Conservation (phyloP, 371 early-diverging fungal genomes). For the Circinella minor region DNA sequence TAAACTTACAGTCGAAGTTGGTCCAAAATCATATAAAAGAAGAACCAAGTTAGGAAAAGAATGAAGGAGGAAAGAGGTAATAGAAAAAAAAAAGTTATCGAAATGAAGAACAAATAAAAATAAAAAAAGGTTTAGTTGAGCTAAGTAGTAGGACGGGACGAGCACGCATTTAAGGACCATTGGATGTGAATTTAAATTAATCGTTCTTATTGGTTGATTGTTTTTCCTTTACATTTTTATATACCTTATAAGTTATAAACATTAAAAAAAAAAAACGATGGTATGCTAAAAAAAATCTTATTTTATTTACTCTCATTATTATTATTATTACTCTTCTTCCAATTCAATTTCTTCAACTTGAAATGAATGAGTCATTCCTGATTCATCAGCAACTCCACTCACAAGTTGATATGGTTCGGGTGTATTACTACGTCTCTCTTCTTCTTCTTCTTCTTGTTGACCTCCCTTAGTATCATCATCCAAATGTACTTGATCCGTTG, state of each 20-base stretch:
- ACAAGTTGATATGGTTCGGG: slow-evolving; percentile 37
- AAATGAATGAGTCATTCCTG: slow-evolving; percentile 40
- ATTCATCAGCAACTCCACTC: slow-evolving; percentile 41
- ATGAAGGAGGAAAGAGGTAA: background rate
- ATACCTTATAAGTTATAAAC: no score
- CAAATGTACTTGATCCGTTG: background rate
- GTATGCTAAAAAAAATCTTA: no score
- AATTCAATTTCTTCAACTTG: slow-evolving; percentile 37
- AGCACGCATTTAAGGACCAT: no score
- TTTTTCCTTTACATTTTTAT: no score
- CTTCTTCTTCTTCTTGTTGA: slow-evolving; percentile 14
- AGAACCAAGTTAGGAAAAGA: background rate
- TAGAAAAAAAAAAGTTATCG: background rate
- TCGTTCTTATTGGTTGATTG: no score
- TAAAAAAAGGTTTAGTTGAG: no score
- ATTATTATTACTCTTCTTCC: slow-evolving; percentile 27
- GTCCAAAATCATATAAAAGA: slow-evolving; percentile 27
- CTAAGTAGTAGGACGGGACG: no score
- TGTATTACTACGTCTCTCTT: background rate
- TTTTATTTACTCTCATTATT: background rate
- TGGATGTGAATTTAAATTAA: no score
- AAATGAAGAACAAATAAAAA: no score
- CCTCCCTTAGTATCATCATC: slow-evolving; percentile 5
- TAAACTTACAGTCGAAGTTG: slow-evolving; percentile 36
- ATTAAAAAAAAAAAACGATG: no score